These are phyloP conservation scores for Annona cherimola DNA, from an alignment of 164 flowering plant genomes.

Conservation along the genomic window DNA sequence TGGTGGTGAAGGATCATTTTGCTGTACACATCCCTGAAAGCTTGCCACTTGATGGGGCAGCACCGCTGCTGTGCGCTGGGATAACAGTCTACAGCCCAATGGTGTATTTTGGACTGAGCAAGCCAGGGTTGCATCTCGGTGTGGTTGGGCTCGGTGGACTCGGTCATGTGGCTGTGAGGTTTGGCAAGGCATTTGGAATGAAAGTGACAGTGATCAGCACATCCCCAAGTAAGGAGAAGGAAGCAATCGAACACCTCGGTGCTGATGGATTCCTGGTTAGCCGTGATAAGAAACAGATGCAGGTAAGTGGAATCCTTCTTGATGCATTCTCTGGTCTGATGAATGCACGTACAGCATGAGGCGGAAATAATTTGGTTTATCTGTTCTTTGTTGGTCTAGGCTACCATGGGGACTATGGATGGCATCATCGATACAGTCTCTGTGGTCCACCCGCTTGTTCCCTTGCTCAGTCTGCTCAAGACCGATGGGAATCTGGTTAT, in stretches of 20 bases:
- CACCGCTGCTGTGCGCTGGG: conserved; percentile 49
- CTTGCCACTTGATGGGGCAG: conserved; percentile 38
- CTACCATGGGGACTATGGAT: conserved; percentile 38
- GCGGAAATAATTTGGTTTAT: no score
- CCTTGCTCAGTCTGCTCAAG: conserved; percentile 32
- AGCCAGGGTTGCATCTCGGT: conserved; percentile 39
- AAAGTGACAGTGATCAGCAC: conserved; percentile 75
- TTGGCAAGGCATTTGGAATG: conserved; percentile 51
- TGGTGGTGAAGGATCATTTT: conserved; percentile 33
- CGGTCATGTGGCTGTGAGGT: conserved; percentile 53
- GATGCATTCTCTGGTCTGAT: no score
- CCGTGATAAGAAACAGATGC: conserved; percentile 37
- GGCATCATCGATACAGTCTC: conserved; percentile 46
- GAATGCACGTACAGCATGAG: no score
- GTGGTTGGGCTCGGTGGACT: conserved; percentile 63
- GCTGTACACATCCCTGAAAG: conserved; percentile 36
- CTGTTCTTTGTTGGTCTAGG: conserved; percentile 17
- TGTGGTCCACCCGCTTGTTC: conserved; percentile 31
- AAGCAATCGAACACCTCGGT: conserved; percentile 47
- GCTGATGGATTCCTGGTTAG: conserved; percentile 57
- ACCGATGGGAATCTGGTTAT: conserved; percentile 34
- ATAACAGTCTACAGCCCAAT: conserved; percentile 47
- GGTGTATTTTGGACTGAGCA: conserved; percentile 28
- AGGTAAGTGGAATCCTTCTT: conserved; percentile 28
- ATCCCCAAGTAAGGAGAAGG: conserved; percentile 48